Base-by-base conservation (phyloP, 2,329 filamentous ascomycete species). In the Fonsecaea nubica region DNA sequence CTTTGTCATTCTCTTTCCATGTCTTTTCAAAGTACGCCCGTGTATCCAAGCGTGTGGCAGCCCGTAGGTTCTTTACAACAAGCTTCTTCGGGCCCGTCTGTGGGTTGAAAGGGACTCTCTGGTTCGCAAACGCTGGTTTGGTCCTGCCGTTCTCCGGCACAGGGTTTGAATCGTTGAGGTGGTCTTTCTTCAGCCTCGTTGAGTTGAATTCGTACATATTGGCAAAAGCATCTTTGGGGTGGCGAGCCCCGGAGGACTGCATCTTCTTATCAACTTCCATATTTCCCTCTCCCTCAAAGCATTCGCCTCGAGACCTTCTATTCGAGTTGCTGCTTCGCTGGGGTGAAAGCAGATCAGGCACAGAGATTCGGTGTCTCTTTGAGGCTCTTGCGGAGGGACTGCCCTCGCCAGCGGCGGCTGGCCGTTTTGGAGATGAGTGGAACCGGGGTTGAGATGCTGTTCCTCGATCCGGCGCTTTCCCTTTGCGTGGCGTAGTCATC, bases 61-160 rank as follows among this genome's bases (percentile, higher is more conserved):
- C 85, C 66, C 90, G 88, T 70, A 97, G 85, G 76, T 97, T 98
- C 85, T 97, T 97, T 74, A 99, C 92, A n/a, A 94, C 87, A 54
- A 99, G 86, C 79, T 90, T 93, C 83, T 90, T 93, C 21, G 92
- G 89, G 36, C 92, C 93, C 10, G 85, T 83, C 74, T 92, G 88
- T 12, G 92, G 89, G 72, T 90, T 91, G 75, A 93, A 92, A 58
- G 82, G 77, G 56, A 78, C 76, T 21, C 76, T 77, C 45, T 75
- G 69, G 15, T 45, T 52, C 25, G 66, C 55, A 40, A 71, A 70
- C 8, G 75, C 69, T 50, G 74, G 75, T 68, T 76, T 76, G 63
- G 72, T 73, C 60, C 74, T 80, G 18, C 59, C 59, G 40, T 66
- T 68, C 45, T 67, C 65, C 2, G 64, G 74, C 72, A 79, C 70